Evolutionary conservation across 306 rosid genomes (phyloP).

Genomic region (Hippophae tibetana): DNA sequence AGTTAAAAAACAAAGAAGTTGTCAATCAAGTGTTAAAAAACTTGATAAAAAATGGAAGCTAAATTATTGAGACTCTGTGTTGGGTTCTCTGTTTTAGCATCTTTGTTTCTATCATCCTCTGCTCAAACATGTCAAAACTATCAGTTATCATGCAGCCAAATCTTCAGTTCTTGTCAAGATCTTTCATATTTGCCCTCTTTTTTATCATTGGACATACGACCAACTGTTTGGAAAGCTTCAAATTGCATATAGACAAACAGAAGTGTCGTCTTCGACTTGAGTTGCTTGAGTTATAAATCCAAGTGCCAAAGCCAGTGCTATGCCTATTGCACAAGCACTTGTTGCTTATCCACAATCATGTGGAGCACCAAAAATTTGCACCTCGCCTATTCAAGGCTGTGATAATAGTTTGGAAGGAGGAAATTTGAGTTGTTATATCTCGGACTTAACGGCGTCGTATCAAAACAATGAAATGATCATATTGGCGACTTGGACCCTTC

Average conservation of each 20-base stretch:
- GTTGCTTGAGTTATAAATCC: constrained; percentile 72
- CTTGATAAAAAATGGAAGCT: background rate
- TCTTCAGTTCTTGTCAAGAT: constrained; percentile 28
- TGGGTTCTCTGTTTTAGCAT: constrained; percentile 17
- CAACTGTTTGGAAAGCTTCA: constrained; percentile 27
- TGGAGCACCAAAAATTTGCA: constrained; percentile 19
- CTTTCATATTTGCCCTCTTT: constrained; percentile 41
- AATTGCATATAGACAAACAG: constrained; percentile 47
- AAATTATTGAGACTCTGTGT: constrained; percentile 23
- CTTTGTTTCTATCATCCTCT: constrained; percentile 22
- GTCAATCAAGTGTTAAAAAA: background rate
- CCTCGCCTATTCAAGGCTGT: constrained; percentile 5
- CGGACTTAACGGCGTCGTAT: constrained; percentile 18
- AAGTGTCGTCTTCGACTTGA: constrained; percentile 36
- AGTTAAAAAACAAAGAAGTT: background rate
- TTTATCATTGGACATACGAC: constrained; percentile 48
- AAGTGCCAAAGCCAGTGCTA: background rate
- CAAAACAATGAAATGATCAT: constrained; percentile 34
- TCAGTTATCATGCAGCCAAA: constrained; percentile 21
- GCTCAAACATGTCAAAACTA: constrained; percentile 41
- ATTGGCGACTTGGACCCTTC: constrained; percentile 38
- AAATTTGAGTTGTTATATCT: constrained; percentile 9
- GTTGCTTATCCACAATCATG: constrained; percentile 33
- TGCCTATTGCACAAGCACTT: constrained; percentile 51
- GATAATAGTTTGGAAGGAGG: constrained; percentile 13